Conservation (phyloP, 2,329 filamentous ascomycete genomes). For the Pseudogymnoascus sp. region DNA sequence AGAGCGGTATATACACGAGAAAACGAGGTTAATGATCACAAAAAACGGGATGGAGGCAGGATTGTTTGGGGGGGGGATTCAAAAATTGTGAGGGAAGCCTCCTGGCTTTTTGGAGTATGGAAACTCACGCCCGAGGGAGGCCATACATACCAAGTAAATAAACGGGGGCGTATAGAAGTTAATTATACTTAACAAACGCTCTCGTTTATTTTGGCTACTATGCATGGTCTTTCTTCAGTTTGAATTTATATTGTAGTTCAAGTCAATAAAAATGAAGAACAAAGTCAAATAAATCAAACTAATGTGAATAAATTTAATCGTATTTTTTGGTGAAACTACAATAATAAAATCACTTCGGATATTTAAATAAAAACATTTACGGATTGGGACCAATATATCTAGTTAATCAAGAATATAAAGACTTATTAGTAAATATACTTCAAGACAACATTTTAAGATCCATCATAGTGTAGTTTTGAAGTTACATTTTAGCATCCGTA, state of each 20-base stretch:
- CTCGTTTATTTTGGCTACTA: not conserved
- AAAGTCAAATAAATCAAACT: not conserved
- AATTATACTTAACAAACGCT: not conserved
- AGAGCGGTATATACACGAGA: not conserved
- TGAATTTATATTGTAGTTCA: not conserved
- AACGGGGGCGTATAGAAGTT: not conserved
- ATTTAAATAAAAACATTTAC: not conserved
- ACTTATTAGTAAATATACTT: not conserved
- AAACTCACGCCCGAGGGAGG: not conserved
- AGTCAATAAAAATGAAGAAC: not conserved
- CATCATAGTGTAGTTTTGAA: not conserved
- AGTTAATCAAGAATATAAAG: not conserved
- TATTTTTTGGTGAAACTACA: not conserved
- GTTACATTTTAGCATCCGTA: not conserved
- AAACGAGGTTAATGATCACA: not conserved
- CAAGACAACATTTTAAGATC: not conserved
- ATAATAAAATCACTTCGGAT: not conserved
- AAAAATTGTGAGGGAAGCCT: not conserved
- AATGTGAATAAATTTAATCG: not conserved
- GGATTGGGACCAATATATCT: not conserved
- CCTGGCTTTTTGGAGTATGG: not conserved
- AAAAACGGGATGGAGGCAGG: not conserved
- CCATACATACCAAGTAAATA: not conserved
- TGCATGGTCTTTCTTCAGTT: not conserved
- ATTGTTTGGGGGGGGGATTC: not conserved